A percentile compares a stretch with the other conserved stretches of the same genome.
Conservation (phyloP, 768 basidiomycete species). For the Cyathus striatus region DNA sequence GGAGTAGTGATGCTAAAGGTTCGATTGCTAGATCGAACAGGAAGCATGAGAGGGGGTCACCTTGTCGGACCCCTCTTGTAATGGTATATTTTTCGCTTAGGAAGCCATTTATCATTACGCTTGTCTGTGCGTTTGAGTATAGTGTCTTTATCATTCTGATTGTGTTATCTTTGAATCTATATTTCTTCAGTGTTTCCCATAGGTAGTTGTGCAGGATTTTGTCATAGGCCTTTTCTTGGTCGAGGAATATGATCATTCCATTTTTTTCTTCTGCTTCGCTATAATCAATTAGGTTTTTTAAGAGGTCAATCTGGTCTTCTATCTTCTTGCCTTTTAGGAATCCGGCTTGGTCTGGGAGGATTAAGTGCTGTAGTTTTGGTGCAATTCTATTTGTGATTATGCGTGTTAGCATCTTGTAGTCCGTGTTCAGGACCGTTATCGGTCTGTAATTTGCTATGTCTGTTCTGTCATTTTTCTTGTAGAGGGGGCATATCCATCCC, state of each 20-base stretch:
- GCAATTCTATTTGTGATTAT: conserved; percentile 22
- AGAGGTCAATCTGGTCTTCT: conserved; percentile 22
- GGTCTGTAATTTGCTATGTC: conserved; percentile 30
- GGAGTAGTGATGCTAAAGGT: no score
- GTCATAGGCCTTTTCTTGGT: conserved; percentile 36
- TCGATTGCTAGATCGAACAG: no score
- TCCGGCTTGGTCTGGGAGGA: conserved; percentile 25
- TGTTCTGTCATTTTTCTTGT: conserved; percentile 29
- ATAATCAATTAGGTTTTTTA: conserved; percentile 15
- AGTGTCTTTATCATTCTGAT: conserved; percentile 19
- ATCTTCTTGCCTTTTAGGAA: conserved; percentile 28
- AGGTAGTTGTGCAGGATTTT: conserved; percentile 27
- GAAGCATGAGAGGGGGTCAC: not conserved
- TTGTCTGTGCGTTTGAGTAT: conserved; percentile 21
- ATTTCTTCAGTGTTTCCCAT: conserved; percentile 14
- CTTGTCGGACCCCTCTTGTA: conserved; percentile 23
- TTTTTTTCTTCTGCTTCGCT: conserved; percentile 16
- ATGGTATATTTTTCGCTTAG: conserved; percentile 17
- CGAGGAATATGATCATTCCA: conserved; percentile 20
- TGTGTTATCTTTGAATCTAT: conserved; percentile 18
- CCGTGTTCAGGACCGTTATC: conserved; percentile 29
- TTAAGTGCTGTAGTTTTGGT: conserved; percentile 8
- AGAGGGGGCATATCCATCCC: conserved; percentile 35
- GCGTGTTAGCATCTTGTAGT: no score
- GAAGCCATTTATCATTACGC: conserved; percentile 25